Percentiles rank a stretch among this genome's conserved stretches.
phyloP scores from a whole-genome alignment of 1,284 basidiomycete species.

The Rhodofomes roseus region DNA sequence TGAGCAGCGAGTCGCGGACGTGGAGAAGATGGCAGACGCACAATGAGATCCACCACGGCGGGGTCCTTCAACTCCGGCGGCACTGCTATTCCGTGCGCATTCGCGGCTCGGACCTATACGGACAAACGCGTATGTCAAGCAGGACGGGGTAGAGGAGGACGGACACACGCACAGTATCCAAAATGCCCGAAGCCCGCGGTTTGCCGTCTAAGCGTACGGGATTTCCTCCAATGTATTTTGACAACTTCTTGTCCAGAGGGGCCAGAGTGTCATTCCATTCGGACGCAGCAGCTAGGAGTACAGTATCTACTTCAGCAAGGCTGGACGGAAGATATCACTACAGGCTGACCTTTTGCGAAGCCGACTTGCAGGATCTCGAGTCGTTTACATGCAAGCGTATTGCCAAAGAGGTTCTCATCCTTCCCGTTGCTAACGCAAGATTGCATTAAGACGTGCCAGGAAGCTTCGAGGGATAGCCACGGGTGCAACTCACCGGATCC shows the following conservation, averaged over 20 bases:
- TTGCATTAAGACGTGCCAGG: not conserved
- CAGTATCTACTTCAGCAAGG: not conserved
- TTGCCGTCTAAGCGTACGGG: constrained; percentile 73
- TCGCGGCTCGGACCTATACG: constrained; percentile 57
- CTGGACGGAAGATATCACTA: not conserved
- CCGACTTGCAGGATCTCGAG: constrained; percentile 59
- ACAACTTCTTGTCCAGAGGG: constrained; percentile 59
- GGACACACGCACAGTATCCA: constrained; percentile 60
- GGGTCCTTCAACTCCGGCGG: constrained; percentile 70
- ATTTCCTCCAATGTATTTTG: constrained; percentile 67
- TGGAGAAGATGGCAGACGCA: constrained; percentile 30
- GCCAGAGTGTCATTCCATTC: constrained; percentile 66
- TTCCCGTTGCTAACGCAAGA: constrained; percentile 48
- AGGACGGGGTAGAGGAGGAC: not conserved
- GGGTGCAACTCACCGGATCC: constrained; percentile 47
- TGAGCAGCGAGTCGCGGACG: not conserved
- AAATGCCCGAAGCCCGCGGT: constrained; percentile 74
- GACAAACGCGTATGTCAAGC: not conserved
- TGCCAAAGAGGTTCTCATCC: constrained; percentile 75
- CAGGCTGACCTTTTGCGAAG: constrained; percentile 50
- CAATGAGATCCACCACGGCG: constrained; percentile 52
- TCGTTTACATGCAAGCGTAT: constrained; percentile 63
- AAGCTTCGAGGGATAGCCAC: not conserved
- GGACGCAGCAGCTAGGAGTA: constrained; percentile 53
- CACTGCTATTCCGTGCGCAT: constrained; percentile 67